These are phyloP conservation scores for Moesziomyces globuligerus DNA, from an alignment of 1,284 basidiomycete genomes.

Conservation along the genomic window DNA sequence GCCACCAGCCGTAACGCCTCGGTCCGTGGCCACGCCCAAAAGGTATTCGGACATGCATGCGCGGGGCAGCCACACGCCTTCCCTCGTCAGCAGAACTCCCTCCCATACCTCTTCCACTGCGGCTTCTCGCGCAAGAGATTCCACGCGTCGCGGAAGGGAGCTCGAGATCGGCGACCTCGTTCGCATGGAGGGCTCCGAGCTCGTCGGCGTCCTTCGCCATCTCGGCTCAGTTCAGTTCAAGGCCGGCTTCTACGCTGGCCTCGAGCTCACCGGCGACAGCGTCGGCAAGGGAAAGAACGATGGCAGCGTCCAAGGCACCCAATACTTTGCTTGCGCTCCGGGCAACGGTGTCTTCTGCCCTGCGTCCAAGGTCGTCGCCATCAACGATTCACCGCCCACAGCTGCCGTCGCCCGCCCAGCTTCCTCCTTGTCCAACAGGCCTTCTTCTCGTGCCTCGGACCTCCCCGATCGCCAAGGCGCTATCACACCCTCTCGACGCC, in stretches of 20 bases:
- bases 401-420: slow-evolving; percentile 63
- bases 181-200: slow-evolving; percentile 49
- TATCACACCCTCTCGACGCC: slow-evolving; percentile 38
- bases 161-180: slow-evolving; percentile 62
- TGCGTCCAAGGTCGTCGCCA: slow-evolving; percentile 75
- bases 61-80: slow-evolving; percentile 14
- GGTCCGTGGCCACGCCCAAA: slow-evolving; percentile 30
- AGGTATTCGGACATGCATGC: slow-evolving; percentile 36
- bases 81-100: slow-evolving; percentile 22
- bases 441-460: slow-evolving; percentile 45
- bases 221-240: slow-evolving; percentile 59
- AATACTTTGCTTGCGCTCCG: slow-evolving; percentile 86
- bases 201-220: slow-evolving; percentile 61
- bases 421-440: slow-evolving; percentile 58
- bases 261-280: slow-evolving; percentile 62
- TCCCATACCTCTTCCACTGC: slow-evolving; percentile 40
- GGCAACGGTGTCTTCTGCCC: slow-evolving; percentile 91
- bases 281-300: slow-evolving; percentile 94
- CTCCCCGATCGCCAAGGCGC: slow-evolving; percentile 25
- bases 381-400: slow-evolving; percentile 45
- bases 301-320: slow-evolving; percentile 82
- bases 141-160: slow-evolving; percentile 32
- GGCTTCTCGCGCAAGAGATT: slow-evolving; percentile 32
- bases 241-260: slow-evolving; percentile 59
- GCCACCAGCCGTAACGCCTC: slow-evolving; percentile 11